Base-by-base conservation (phyloP, 2,329 filamentous ascomycete species). In the Chalara sp. region DNA sequence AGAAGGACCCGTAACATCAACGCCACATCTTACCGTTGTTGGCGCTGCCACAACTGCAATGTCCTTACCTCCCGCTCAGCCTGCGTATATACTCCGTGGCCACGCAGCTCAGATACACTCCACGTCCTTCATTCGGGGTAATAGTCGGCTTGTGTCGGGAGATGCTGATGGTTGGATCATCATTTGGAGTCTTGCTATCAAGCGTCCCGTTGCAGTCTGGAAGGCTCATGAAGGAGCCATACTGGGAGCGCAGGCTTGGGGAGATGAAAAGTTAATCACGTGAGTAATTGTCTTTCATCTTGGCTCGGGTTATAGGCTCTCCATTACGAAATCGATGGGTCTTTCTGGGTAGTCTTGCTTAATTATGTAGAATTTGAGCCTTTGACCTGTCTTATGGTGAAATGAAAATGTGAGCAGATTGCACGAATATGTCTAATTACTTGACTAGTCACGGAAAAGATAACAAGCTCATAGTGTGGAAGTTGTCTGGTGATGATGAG, bases 101-200 rank as follows among this genome's bases (percentile, higher is more conserved):
- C 93, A 97, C 71, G 78, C 80, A 49, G 78, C 86, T 1, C 83
- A 89, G 57, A 83, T 96, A 45, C 90, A 96, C 65, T 80, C 82
- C 21, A 76, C 91, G 4, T 72, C 78, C 48, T 92, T 97, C 64
- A 74, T 89, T 58, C 77, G 80, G 48, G 67, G 72, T 40, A 96
- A 96, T 65, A 76, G 80, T 52, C 84, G 88, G 33, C 81, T 99
- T 5, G 73, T 89, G 10, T 93, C 89, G 1, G 92, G 87, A 35
- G 93, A 99, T 69, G 87, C 89, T 6, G 87, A 96, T 41, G 93
- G 93, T 53, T 96, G 86, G 76, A 75, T 96, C 33, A 79, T 95
- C 6, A 71, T 90, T 28, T 99, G 93, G 93, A 85, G 88, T 64
- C 72, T 95, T 39, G 78, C 84, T 30, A 87, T 84, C 47, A 91